Evolutionary conservation across 1,284 basidiomycete species (phyloP).

Genomic region (Pisolithus thermaeus): DNA sequence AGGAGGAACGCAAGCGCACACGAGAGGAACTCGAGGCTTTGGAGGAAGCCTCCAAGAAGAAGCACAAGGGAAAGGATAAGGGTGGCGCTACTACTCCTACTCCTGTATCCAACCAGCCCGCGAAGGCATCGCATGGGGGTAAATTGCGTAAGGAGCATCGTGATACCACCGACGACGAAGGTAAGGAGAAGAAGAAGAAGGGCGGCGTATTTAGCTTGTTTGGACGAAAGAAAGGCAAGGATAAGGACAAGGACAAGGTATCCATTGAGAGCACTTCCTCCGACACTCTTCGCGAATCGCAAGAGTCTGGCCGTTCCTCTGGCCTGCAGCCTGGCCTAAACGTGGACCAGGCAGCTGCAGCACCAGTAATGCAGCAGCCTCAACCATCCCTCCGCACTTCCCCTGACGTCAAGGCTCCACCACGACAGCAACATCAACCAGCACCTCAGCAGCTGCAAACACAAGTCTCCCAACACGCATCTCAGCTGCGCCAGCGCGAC

Average conservation of each 20-base stretch:
- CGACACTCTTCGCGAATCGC: slow-evolving; percentile 34
- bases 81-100: slow-evolving; percentile 34
- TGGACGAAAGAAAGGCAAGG: slow-evolving; percentile 61
- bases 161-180: slow-evolving; percentile 43
- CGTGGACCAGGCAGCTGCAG: slow-evolving; percentile 43
- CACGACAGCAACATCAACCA: slow-evolving; percentile 29
- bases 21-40: slow-evolving; percentile 55
- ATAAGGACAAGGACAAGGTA: slow-evolving; percentile 68
- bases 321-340: slow-evolving; percentile 31
- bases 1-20: slow-evolving; percentile 53
- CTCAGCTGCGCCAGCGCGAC: slow-evolving; percentile 79
- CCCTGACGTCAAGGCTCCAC: slow-evolving; percentile 18
- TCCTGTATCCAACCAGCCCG: slow-evolving; percentile 20
- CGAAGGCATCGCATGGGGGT: slow-evolving; percentile 28
- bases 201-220: slow-evolving; percentile 71
- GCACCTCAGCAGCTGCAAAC: slow-evolving; percentile 24
- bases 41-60: slow-evolving; percentile 56
- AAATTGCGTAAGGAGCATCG: slow-evolving; percentile 68
- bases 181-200: slow-evolving; percentile 58
- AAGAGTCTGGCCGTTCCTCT: slow-evolving; percentile 38
- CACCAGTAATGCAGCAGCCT: slow-evolving; percentile 51
- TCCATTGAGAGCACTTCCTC: slow-evolving; percentile 43
- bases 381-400: slow-evolving; percentile 30
- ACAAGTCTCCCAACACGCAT: slow-evolving; percentile 40
- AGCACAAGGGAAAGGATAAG: slow-evolving; percentile 32